Base-by-base conservation (phyloP, 1,284 basidiomycete genomes). In the Marasmius oreades region DNA sequence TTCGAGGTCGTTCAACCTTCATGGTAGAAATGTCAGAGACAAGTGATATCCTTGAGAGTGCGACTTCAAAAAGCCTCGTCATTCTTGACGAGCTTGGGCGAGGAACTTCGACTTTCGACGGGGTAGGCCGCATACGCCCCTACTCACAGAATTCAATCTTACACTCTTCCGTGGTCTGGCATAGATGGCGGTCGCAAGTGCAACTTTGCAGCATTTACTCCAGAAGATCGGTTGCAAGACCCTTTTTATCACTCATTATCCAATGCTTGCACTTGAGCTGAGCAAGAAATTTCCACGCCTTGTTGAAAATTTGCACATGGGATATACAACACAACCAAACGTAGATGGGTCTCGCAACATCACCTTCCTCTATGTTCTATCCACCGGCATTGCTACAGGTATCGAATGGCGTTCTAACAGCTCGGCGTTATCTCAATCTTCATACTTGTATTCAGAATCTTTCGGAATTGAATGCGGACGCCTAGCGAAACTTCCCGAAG, bases 1-100 rank as follows among this genome's bases (percentile, higher is more conserved):
- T 86, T 1, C 78, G 88, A 34, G 93, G 93, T 0, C 85, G 92
- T 22, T 93, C 91, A 1, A 98, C 95, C 0, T 96, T 95, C 66
- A 95, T 97, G 93, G 91, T 97, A 0, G 96, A 99, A 72, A 88
- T 98, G 76, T 80, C 87, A 7, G 95, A 98, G 70, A 98, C 95
- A 0, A 90, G 88, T 63, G 92, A 97, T 61, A 95, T 98, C 56
- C 72, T 98, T 16, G 79, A 84, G 39, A 77, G 82, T 14, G 88
- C 90, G 0, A 90, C 91, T 0, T 70, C 77, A 11, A 79, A 78
- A 42, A 91, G 90, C 53, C 76, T 95, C 5, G 91, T 97, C 10
- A 89, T 98, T 47, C 76, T 97, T 1, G 95, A 98, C 64, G 89
- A 91, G 65, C 79, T 90, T n/a, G 88, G 88, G 50, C 77, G 92